Percentiles rank a stretch among this genome's conserved stretches.
Conservation (phyloP, 352 stramenopile species). For the Phytopythium cucurbitacearum region DNA sequence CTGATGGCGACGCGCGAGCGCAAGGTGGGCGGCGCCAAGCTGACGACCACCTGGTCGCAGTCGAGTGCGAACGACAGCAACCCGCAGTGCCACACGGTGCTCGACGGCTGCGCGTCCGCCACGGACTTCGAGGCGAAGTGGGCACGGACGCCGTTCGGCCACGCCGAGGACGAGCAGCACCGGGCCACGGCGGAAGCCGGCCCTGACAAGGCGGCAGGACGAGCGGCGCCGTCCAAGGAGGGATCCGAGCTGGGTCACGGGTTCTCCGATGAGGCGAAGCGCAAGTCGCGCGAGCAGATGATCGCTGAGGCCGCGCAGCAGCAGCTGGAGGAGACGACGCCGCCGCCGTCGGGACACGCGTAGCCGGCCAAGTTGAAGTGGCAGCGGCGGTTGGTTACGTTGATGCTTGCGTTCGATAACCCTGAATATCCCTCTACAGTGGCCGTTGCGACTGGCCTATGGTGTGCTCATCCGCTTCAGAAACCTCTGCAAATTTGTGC, state of each 20-base stretch:
- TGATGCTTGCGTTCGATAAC: neutral
- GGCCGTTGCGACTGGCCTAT: neutral
- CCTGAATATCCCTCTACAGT: neutral
- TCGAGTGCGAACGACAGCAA: constrained; percentile 45
- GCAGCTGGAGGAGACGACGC: constrained; percentile 71
- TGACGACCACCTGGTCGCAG: constrained; percentile 53
- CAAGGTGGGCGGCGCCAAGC: constrained; percentile 41
- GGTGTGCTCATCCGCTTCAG: neutral
- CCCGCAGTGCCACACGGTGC: constrained; percentile 34
- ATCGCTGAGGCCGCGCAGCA: constrained; percentile 56
- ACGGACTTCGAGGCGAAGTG: constrained; percentile 69
- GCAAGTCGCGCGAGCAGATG: constrained; percentile 35
- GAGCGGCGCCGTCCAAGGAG: constrained; percentile 12
- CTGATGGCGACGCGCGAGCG: constrained; percentile 72
- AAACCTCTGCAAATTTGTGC: neutral
- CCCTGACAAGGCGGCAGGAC: constrained; percentile 30
- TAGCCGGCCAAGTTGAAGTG: neutral
- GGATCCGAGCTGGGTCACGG: constrained; percentile 14
- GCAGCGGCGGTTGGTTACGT: neutral
- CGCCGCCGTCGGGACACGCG: constrained; percentile 15
- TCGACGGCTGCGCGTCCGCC: constrained; percentile 16
- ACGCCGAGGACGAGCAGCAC: constrained; percentile 35
- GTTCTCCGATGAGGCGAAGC: constrained; percentile 26
- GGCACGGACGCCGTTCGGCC: constrained; percentile 56
- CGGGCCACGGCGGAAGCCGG: constrained; percentile 18